Percentiles rank a stretch among this genome's conserved stretches.
Evolutionary conservation across 2,329 filamentous ascomycete genomes (phyloP).

Genomic region (Grosmannia clavigera): DNA sequence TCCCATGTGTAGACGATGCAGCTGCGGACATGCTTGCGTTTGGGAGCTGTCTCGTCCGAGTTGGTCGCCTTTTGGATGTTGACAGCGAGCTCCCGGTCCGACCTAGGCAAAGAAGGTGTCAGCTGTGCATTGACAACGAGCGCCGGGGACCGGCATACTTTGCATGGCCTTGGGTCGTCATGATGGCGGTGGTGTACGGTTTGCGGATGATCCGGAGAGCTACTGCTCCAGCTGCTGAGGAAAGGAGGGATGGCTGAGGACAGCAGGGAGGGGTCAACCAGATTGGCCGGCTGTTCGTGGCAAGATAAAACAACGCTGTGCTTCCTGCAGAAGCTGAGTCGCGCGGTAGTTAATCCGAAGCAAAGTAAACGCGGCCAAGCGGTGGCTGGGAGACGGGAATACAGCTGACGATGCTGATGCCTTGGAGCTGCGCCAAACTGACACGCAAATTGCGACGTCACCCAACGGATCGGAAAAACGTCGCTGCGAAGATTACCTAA

Average conservation of each 20-base stretch:
- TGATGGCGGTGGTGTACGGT: conserved; percentile 3
- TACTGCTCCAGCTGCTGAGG: neutral
- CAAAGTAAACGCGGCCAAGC: neutral
- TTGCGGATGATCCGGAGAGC: neutral
- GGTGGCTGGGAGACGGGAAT: neutral
- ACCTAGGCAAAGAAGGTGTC: conserved; percentile 27
- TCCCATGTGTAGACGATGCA: conserved; percentile 99
- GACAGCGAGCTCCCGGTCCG: conserved; percentile 56
- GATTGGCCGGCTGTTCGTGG: neutral
- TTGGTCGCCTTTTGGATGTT: conserved; percentile 61
- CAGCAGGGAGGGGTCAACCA: neutral
- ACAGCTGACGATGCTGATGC: neutral
- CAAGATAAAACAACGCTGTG: neutral
- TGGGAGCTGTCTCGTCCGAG: conserved; percentile 54
- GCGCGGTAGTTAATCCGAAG: neutral
- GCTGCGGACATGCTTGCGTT: conserved; percentile 89
- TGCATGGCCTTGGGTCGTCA: conserved; percentile 12
- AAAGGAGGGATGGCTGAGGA: neutral
- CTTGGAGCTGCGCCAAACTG: neutral
- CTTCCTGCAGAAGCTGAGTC: neutral
- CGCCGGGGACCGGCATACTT: conserved; percentile 5
- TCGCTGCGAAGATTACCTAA: neutral
- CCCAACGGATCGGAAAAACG: neutral
- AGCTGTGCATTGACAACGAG: neutral
- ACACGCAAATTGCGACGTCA: neutral